These are phyloP conservation scores for Pneumocystis oryctolagi DNA, from an alignment of 1,139 yeast genomes.

Conservation along the genomic window DNA sequence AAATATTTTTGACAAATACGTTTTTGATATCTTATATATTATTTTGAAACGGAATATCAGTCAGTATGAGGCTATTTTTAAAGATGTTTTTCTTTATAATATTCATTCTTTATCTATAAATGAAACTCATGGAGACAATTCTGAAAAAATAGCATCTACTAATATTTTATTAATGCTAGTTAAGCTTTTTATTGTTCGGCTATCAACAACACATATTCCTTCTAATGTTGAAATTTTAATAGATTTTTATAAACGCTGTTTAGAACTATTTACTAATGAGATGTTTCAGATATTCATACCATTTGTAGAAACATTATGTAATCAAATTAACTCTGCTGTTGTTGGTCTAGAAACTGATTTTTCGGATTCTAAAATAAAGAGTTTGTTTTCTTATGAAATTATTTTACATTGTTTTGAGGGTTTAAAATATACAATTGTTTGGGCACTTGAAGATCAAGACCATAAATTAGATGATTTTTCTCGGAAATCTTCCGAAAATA, in stretches of 20 bases:
- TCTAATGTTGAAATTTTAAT: background rate
- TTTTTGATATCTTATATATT: background rate
- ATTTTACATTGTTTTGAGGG: background rate
- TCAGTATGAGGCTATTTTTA: background rate
- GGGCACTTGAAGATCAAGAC: background rate
- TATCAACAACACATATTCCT: background rate
- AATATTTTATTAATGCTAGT: background rate
- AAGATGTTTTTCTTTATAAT: background rate
- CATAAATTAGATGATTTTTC: background rate
- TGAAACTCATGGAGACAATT: background rate
- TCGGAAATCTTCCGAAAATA: background rate
- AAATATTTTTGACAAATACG: background rate
- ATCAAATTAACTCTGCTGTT: background rate
- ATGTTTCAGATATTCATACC: background rate
- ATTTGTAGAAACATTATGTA: background rate
- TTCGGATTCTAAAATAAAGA: background rate
- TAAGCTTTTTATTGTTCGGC: background rate
- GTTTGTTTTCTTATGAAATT: background rate
- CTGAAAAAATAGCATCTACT: background rate
- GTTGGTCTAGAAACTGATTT: background rate
- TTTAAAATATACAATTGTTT: background rate
- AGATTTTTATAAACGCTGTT: background rate
- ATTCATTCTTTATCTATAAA: background rate
- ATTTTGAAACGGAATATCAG: background rate
- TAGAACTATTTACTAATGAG: background rate